Conservation (phyloP, 192 early-diverging fungal species). For the Mortierella antarctica region DNA sequence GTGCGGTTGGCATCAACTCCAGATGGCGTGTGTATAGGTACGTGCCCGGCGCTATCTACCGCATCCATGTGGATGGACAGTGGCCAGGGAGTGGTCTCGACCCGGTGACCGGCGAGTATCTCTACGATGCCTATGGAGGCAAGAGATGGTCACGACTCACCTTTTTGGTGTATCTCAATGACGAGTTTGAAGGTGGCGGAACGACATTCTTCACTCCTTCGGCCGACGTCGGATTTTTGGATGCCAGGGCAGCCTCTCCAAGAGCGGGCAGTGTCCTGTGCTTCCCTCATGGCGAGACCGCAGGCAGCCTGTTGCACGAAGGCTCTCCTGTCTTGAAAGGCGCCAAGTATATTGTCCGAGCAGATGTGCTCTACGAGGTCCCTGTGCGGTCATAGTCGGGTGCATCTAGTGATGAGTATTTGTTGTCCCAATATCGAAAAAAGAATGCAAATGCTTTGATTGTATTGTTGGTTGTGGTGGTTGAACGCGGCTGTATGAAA, state of each 20-base stretch:
- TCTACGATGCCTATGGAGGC: slow-evolving; percentile 64
- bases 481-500: neutral
- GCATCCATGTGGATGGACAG: slow-evolving; percentile 75
- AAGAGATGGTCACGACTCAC: slow-evolving; percentile 53
- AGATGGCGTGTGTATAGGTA: slow-evolving; percentile 75
- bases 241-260: slow-evolving; percentile 40
- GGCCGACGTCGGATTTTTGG: slow-evolving; percentile 48
- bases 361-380: slow-evolving; percentile 59
- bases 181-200: slow-evolving; percentile 64
- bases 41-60: slow-evolving; percentile 71
- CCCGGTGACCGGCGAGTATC: slow-evolving; percentile 63
- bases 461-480: neutral
- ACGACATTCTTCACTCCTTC: slow-evolving; percentile 57
- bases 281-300: slow-evolving; percentile 49
- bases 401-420: neutral
- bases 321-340: slow-evolving; percentile 56
- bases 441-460: slow-evolving; percentile 10
- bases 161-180: slow-evolving; percentile 61
- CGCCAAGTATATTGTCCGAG: slow-evolving; percentile 61
- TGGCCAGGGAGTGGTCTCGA: slow-evolving; percentile 72
- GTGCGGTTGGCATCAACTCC: slow-evolving; percentile 66
- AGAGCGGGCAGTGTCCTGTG: slow-evolving; percentile 49
- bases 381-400: slow-evolving; percentile 24
- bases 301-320: slow-evolving; percentile 55
- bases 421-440: neutral